A percentile compares a stretch with the other conserved stretches of the same genome.
phyloP scores from a whole-genome alignment of 2,329 filamentous ascomycete species.

The Boeremia lycopersici region DNA sequence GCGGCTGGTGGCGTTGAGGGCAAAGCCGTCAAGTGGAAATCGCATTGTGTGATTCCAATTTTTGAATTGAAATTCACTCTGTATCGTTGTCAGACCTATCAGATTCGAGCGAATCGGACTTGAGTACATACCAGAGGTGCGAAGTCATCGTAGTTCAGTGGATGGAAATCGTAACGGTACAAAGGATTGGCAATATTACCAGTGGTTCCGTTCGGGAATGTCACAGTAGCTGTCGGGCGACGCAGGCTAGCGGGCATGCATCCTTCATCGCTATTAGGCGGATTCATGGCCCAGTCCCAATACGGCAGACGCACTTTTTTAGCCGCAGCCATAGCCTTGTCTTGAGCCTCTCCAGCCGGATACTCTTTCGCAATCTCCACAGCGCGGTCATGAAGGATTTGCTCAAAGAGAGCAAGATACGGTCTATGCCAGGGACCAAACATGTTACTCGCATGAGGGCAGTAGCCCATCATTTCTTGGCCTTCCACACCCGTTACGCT shows the following conservation, averaged over 20 bases:
- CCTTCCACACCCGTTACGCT: constrained; percentile 28
- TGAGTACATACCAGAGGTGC: constrained; percentile 29
- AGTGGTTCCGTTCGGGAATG: constrained; percentile 35
- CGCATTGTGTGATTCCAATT: constrained; percentile 43
- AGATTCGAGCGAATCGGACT: background rate
- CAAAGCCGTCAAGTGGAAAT: constrained; percentile 30
- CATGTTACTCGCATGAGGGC: constrained; percentile 38
- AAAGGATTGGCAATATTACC: constrained; percentile 36
- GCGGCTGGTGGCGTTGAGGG: constrained; percentile 34
- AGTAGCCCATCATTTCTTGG: constrained; percentile 36
- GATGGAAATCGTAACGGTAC: constrained; percentile 40
- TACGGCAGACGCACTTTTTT: constrained; percentile 40
- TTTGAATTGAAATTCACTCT: constrained; percentile 41
- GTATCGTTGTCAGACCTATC: background rate
- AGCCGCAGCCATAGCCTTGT: constrained; percentile 31
- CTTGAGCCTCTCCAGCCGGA: constrained; percentile 27
- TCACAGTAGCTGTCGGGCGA: constrained; percentile 25
- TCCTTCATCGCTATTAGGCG: constrained; percentile 28
- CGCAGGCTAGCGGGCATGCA: constrained; percentile 34
- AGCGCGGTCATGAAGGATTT: constrained; percentile 38
- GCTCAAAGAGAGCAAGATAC: constrained; percentile 43
- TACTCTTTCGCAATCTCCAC: constrained; percentile 39
- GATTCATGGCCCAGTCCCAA: constrained; percentile 44
- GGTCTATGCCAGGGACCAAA: constrained; percentile 43
- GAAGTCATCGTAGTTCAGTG: constrained; percentile 36